Evolutionary conservation across 208 protist genomes (phyloP).

Genomic region (Trypanosoma avium): DNA sequence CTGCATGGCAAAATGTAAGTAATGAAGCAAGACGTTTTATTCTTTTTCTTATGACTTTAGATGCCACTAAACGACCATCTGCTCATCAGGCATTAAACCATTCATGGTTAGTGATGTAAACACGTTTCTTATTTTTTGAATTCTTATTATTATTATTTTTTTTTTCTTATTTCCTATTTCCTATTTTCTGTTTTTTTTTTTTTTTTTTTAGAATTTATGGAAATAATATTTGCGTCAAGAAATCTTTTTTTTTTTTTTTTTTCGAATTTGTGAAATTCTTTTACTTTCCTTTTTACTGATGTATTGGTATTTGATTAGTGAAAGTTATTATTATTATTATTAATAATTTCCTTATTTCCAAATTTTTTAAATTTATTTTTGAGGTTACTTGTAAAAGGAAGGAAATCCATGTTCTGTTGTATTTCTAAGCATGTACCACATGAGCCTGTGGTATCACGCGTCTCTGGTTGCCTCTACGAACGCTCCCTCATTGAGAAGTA

Average conservation of each 20-base stretch:
- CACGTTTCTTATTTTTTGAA: conserved; percentile 22
- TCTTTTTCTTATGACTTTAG: conserved; percentile 43
- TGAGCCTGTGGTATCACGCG: conserved; percentile 95
- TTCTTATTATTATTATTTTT: conserved; percentile 7
- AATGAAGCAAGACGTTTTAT: conserved; percentile 57
- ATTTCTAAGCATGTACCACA: conserved; percentile 82
- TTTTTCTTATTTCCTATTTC: conserved; percentile 13
- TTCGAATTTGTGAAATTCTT: too few species aligned
- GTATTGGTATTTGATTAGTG: too few species aligned
- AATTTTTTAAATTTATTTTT: background rate
- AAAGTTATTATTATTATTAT: conserved; percentile 3
- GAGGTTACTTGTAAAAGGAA: background rate
- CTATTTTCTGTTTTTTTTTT: background rate
- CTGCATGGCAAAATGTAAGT: conserved; percentile 33
- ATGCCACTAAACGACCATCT: conserved; percentile 59
- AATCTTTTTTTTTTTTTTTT: too few species aligned
- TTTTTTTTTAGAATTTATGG: background rate
- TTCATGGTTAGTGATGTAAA: conserved; percentile 45
- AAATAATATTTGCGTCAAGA: too few species aligned
- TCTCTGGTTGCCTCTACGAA: conserved; percentile 96
- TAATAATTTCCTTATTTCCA: conserved; percentile 4
- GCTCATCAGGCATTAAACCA: conserved; percentile 63
- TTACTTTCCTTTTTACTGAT: too few species aligned
- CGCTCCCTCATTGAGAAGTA: conserved; percentile 94
- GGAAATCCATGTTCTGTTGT: conserved; percentile 65